Evolutionary conservation across 768 basidiomycete genomes (phyloP).

Genomic region (Russula sp.): DNA sequence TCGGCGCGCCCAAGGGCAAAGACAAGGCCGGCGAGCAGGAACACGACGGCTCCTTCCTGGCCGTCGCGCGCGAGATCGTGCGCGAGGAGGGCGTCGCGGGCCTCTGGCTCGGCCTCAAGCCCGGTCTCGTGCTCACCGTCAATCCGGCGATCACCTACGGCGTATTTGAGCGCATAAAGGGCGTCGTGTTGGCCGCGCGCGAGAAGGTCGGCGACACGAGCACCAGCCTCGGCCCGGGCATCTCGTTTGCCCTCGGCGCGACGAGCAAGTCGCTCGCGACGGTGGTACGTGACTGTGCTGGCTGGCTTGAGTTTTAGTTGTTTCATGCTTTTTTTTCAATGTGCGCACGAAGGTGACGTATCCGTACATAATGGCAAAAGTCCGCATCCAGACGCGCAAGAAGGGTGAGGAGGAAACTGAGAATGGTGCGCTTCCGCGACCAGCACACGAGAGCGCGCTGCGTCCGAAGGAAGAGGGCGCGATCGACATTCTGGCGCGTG

Average conservation of each 20-base stretch:
- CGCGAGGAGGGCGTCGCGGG: constrained; percentile 83
- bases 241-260: constrained; percentile 84
- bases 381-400: constrained; percentile 84
- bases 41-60: constrained; percentile 66
- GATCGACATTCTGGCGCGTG: constrained; percentile 63
- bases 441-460: constrained; percentile 34
- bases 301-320: background rate
- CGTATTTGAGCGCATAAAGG: constrained; percentile 87
- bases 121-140: constrained; percentile 89
- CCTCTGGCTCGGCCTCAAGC: constrained; percentile 90
- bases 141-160: constrained; percentile 99
- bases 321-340: background rate
- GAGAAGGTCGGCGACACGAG: constrained; percentile 35
- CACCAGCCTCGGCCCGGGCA: constrained; percentile 67
- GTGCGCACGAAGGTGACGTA: constrained; percentile 66
- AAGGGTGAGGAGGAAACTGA: constrained; percentile 46
- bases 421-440: constrained; percentile 33
- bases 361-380: constrained; percentile 95
- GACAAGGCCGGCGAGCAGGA: constrained; percentile 19
- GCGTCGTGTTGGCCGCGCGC: constrained; percentile 53
- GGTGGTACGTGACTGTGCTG: constrained; percentile 50
- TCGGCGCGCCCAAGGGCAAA: constrained; percentile 45
- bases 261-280: constrained; percentile 94
- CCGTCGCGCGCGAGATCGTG: constrained; percentile 80
- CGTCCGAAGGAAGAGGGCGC: constrained; percentile 58